phyloP scores from a whole-genome alignment of 768 basidiomycete genomes.

The Udeniomyces megalosporus region DNA sequence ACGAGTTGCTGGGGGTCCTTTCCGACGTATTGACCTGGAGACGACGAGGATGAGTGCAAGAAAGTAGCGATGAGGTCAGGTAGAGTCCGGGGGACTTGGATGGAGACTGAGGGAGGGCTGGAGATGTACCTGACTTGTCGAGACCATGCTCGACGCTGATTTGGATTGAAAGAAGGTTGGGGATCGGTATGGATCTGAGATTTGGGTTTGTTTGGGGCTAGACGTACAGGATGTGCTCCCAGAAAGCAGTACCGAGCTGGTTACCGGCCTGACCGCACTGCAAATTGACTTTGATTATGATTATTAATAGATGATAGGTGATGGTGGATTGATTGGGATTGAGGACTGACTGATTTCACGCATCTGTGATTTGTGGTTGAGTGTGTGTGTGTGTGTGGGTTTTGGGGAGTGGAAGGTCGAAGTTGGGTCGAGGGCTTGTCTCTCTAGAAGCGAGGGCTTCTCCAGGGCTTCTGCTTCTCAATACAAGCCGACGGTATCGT shows the following conservation, averaged over 20 bases:
- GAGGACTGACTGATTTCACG: constrained; percentile 4
- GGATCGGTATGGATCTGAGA: too few species aligned
- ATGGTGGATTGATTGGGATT: neutral
- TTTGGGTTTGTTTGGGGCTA: constrained; percentile 30
- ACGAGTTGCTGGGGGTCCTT: constrained; percentile 56
- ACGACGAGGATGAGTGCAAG: constrained; percentile 1
- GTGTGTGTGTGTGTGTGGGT: too few species aligned
- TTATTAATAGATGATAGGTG: too few species aligned
- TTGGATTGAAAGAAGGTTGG: neutral
- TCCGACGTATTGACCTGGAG: constrained; percentile 39
- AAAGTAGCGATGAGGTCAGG: constrained; percentile 11
- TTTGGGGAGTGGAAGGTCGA: too few species aligned
- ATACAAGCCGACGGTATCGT: too few species aligned
- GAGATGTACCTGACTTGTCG: constrained; percentile 14
- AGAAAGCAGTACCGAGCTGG: constrained; percentile 57
- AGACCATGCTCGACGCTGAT: constrained; percentile 25
- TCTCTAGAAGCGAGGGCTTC: too few species aligned
- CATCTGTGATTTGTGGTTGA: neutral
- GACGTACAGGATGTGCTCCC: constrained; percentile 54
- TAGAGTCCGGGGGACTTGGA: constrained; percentile 31
- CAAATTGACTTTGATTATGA: neutral
- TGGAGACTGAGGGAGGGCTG: constrained; percentile 14
- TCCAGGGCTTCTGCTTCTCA: too few species aligned
- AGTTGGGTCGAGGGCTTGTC: too few species aligned
- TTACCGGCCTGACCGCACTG: constrained; percentile 43